phyloP scores from a whole-genome alignment of 768 basidiomycete species.

The Leccinum longicurvipes region DNA sequence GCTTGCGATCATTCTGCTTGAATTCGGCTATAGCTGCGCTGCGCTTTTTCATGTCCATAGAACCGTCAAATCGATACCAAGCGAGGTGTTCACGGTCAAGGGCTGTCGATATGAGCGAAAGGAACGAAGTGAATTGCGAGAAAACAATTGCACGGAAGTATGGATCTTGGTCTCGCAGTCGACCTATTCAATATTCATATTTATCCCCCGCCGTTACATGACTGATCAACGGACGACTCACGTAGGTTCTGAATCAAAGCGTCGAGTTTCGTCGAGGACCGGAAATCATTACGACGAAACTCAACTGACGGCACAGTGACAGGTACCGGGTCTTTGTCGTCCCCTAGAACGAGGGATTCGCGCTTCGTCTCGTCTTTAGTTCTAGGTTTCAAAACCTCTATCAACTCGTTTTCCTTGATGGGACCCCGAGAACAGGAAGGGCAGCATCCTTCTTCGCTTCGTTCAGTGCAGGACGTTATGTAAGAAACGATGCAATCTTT shows the following conservation, averaged over 20 bases:
- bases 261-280: conserved; percentile 87
- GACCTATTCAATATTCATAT: conserved; percentile 36
- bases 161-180: conserved; percentile 67
- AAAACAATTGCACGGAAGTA: conserved; percentile 83
- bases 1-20: conserved; percentile 60
- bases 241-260: conserved; percentile 75
- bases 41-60: conserved; percentile 85
- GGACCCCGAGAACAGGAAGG: conserved; percentile 78
- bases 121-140: conserved; percentile 85
- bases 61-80: conserved; percentile 85
- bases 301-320: conserved; percentile 43
- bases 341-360: conserved; percentile 2
- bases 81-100: conserved; percentile 67
- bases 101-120: conserved; percentile 74
- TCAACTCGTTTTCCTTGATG: conserved; percentile 56
- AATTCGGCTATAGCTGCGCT: conserved; percentile 75
- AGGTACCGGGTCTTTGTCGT: conserved; percentile 16
- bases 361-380: conserved; percentile 1
- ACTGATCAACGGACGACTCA: conserved; percentile 29
- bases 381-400: conserved; percentile 54
- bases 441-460: conserved; percentile 67
- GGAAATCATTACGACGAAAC: conserved; percentile 78
- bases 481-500: conserved; percentile 85
- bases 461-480: conserved; percentile 65
- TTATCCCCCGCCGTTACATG: background rate